phyloP scores from a whole-genome alignment of 805 yeast genomes.

The Torulaspora maleeae region DNA sequence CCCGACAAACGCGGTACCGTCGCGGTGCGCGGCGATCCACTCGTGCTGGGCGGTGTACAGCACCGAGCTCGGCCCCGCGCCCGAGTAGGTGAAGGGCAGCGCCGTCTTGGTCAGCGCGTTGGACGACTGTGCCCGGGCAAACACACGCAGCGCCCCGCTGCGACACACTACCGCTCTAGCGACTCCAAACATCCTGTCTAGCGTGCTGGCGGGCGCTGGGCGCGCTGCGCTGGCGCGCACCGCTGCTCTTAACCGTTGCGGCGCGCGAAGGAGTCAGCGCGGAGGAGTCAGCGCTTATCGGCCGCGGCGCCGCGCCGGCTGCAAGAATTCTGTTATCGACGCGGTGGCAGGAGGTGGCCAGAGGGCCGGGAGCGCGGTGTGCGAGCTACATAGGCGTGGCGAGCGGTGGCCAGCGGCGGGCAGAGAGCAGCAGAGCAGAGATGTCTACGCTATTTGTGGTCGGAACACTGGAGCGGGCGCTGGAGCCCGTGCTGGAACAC shows the following conservation, averaged over 20 bases:
- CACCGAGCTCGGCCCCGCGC: slow-evolving; percentile 38
- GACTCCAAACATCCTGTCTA: slow-evolving; percentile 1
- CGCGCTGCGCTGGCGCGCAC: neutral
- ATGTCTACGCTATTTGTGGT: slow-evolving; percentile 21
- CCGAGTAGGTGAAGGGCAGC: slow-evolving; percentile 32
- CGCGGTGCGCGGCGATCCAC: slow-evolving; percentile 84
- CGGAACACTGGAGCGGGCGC: slow-evolving; percentile 5
- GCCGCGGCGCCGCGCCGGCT: too few species aligned
- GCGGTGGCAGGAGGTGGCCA: too few species aligned
- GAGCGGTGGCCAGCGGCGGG: neutral
- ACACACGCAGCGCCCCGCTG: slow-evolving; percentile 12
- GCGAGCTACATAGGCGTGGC: neutral
- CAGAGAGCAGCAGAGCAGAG: neutral
- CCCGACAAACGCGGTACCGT: slow-evolving; percentile 82
- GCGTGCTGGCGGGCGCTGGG: neutral
- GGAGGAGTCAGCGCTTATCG: neutral
- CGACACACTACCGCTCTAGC: neutral
- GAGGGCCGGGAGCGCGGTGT: too few species aligned
- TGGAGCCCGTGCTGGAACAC: slow-evolving; percentile 1
- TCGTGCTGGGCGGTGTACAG: slow-evolving; percentile 89
- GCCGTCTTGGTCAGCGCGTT: slow-evolving; percentile 31
- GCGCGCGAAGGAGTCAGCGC: neutral
- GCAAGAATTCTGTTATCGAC: too few species aligned
- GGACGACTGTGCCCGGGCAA: slow-evolving; percentile 27
- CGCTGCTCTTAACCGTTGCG: neutral